phyloP scores from a whole-genome alignment of 257 asterid species.

The Fraxinus quadrangulata region DNA sequence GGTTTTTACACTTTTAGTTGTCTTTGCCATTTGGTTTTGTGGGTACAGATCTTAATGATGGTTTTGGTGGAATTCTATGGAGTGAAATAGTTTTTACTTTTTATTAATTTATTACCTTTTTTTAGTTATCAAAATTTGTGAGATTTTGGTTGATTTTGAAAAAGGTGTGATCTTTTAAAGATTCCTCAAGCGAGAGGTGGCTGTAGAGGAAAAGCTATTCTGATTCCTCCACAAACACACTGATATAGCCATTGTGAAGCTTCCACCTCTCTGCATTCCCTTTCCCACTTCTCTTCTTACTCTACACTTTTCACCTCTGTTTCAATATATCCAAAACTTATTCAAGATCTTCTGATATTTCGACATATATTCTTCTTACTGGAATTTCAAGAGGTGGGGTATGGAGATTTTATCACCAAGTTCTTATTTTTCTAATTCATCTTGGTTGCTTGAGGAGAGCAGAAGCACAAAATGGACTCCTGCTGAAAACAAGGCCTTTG shows the following conservation, averaged over 20 bases:
- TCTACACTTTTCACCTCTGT: conserved; percentile 17
- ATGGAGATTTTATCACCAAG: conserved; percentile 86
- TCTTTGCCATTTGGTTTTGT: conserved; percentile 7
- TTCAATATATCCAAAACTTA: conserved; percentile 21
- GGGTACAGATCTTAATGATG: conserved; percentile 50
- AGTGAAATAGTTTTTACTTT: conserved; percentile 23
- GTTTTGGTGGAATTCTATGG: neutral
- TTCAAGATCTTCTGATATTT: conserved; percentile 8
- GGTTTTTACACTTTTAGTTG: conserved; percentile 1
- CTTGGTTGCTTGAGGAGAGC: conserved; percentile 62
- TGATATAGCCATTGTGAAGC: conserved; percentile 50
- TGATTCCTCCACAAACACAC: conserved; percentile 64
- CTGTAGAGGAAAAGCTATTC: conserved; percentile 58
- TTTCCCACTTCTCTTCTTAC: conserved; percentile 26
- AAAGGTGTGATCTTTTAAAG: conserved; percentile 54
- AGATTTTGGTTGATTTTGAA: conserved; percentile 44
- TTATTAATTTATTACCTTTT: neutral
- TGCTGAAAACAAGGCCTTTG: conserved; percentile 85
- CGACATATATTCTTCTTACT: neutral
- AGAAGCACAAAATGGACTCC: conserved; percentile 71
- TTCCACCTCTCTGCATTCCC: conserved; percentile 44
- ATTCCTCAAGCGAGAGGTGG: conserved; percentile 70
- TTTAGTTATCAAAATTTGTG: conserved; percentile 29
- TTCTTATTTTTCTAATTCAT: conserved; percentile 53
- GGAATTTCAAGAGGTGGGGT: conserved; percentile 42